Evolutionary conservation across 2,329 filamentous ascomycete species (phyloP).

Genomic region (Pseudogymnoascus sp.): DNA sequence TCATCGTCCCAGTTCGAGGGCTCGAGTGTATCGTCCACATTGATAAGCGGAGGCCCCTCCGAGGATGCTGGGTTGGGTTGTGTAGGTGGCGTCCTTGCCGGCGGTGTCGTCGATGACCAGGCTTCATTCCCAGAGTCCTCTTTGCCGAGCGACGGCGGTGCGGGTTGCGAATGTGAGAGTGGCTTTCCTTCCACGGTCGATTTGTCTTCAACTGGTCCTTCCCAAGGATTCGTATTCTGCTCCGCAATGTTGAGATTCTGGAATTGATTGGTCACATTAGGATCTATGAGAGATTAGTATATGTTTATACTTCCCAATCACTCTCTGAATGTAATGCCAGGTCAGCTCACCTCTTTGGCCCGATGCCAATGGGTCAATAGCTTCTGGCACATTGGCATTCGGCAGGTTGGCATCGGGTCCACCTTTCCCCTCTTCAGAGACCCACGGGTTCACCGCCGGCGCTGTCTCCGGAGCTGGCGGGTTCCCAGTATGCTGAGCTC

Average conservation of each 20-base stretch:
- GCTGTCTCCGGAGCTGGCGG: constrained; percentile 11
- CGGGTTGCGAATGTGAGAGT: constrained; percentile 11
- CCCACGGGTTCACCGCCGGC: constrained; percentile 24
- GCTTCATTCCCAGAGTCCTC: constrained; percentile 24
- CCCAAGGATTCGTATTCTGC: constrained; percentile 27
- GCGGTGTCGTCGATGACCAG: constrained; percentile 19
- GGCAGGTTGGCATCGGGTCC: constrained; percentile 15
- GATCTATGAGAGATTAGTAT: constrained; percentile 9
- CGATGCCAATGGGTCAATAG: not conserved
- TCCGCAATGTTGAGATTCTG: constrained; percentile 21
- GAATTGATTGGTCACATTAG: constrained; percentile 19
- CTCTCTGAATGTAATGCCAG: not conserved
- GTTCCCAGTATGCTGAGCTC: constrained; percentile 13
- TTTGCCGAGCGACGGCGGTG: constrained; percentile 16
- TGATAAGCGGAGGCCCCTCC: constrained; percentile 17
- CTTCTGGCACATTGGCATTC: constrained; percentile 17
- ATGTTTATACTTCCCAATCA: not conserved
- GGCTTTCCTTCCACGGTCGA: constrained; percentile 19
- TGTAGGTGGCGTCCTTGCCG: constrained; percentile 13
- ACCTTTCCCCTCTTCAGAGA: constrained; percentile 20
- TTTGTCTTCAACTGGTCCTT: constrained; percentile 10
- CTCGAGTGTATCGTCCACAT: constrained; percentile 23
- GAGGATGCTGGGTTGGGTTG: too few relatives aligned
- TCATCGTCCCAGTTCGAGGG: constrained; percentile 29
- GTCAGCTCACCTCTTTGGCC: not conserved